phyloP scores from a whole-genome alignment of 202 grass and related monocot species.

The Dendrocalamus latiflorus region DNA sequence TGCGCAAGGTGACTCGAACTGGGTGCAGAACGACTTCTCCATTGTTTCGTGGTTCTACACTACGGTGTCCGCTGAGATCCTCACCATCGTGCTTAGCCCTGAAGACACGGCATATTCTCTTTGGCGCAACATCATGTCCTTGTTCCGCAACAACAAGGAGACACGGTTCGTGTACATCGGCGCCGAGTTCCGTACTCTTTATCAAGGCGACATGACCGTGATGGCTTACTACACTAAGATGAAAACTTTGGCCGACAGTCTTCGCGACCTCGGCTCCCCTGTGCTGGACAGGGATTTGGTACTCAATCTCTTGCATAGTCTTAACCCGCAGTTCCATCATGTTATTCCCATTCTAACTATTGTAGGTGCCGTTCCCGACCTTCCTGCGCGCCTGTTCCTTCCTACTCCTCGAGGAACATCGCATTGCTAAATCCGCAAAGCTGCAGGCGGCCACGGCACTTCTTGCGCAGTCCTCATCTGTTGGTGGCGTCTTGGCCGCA shows the following conservation, averaged over 20 bases:
- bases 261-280: neutral
- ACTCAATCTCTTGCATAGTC: no score
- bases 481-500: no score
- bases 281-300: no score
- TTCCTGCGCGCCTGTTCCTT: no score
- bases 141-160: neutral
- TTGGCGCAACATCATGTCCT: neutral
- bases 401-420: no score
- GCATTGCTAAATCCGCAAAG: no score
- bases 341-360: no score
- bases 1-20: neutral
- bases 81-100: neutral
- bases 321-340: no score
- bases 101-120: neutral
- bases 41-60: neutral
- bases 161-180: neutral
- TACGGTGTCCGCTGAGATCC: neutral
- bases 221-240: neutral
- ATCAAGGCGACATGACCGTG: neutral
- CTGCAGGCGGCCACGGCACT: no score
- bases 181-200: neutral
- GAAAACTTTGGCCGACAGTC: neutral
- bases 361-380: no score
- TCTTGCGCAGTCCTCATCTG: no score
- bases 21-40: neutral